Conservation (phyloP, 305 asterid species). For the Rubia tinctorum region DNA sequence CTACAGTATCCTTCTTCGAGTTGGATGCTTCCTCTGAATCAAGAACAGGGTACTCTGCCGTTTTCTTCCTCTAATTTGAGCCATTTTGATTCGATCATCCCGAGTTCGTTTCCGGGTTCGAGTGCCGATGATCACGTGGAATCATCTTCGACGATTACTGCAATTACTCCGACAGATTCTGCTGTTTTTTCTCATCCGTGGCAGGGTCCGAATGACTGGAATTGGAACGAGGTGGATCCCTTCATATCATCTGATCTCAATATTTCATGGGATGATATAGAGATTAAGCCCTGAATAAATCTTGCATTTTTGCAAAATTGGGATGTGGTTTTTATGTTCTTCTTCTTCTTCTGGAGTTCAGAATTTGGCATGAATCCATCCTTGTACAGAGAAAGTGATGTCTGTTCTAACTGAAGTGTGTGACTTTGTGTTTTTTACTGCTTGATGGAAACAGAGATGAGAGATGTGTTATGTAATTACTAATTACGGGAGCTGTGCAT, state of each 20-base stretch:
- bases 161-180: slow-evolving; percentile 40
- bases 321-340: too few relatives aligned
- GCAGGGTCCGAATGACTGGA: slow-evolving; percentile 56
- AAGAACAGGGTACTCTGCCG: slow-evolving; percentile 18
- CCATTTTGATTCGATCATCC: slow-evolving; percentile 28
- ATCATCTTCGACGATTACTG: slow-evolving; percentile 45
- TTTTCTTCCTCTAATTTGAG: slow-evolving; percentile 38
- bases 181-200: slow-evolving; percentile 30
- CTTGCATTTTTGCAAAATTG: not conserved
- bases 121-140: slow-evolving; percentile 43
- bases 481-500: not conserved
- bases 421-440: not conserved
- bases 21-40: slow-evolving; percentile 23
- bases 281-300: slow-evolving; percentile 45
- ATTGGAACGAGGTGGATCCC: slow-evolving; percentile 62
- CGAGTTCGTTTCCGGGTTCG: slow-evolving; percentile 25
- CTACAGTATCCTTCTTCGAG: not conserved
- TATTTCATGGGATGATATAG: slow-evolving; percentile 52
- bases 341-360: not conserved
- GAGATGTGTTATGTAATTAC: not conserved
- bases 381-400: not conserved
- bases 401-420: not conserved
- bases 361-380: not conserved
- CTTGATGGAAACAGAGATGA: not conserved
- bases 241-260: slow-evolving; percentile 59